Conservation (phyloP, 805 yeast genomes). For the Ogataea saltuana region DNA sequence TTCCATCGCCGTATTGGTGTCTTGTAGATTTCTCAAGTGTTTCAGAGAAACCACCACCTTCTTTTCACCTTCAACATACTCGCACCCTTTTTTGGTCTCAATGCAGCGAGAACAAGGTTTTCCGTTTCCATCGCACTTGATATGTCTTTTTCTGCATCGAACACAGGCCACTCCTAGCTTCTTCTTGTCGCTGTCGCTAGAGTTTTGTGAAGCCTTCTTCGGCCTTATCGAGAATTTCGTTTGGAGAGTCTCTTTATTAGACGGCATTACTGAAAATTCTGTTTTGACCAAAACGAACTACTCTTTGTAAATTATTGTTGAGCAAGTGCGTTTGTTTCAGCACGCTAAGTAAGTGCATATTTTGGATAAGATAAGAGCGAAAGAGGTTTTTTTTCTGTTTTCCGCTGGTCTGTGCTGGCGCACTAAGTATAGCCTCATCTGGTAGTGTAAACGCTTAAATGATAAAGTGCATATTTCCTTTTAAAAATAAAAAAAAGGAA, state of each 20-base stretch:
- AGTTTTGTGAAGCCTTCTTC: background rate
- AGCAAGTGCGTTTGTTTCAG: no score
- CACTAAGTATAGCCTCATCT: no score
- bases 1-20: slow-evolving; percentile 57
- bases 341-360: background rate
- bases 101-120: slow-evolving; percentile 64
- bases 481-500: no score
- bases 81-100: slow-evolving; percentile 57
- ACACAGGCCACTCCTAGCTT: slow-evolving; percentile 43
- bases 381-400: no score
- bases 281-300: no score
- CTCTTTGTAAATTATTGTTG: no score
- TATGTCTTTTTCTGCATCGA: slow-evolving; percentile 65
- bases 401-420: no score
- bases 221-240: slow-evolving; percentile 18
- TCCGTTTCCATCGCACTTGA: slow-evolving; percentile 66
- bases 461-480: no score
- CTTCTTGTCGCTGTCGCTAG: slow-evolving; percentile 8
- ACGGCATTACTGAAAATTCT: background rate
- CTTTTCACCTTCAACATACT: slow-evolving; percentile 63
- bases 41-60: slow-evolving; percentile 66
- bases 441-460: no score
- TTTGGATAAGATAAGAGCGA: slow-evolving; percentile 4
- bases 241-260: slow-evolving; percentile 20
- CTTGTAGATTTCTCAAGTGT: slow-evolving; percentile 60